A percentile compares a stretch with the other conserved stretches of the same genome.
phyloP scores from a whole-genome alignment of 108 stramenopile genomes.

The Skeletonema costatum region DNA sequence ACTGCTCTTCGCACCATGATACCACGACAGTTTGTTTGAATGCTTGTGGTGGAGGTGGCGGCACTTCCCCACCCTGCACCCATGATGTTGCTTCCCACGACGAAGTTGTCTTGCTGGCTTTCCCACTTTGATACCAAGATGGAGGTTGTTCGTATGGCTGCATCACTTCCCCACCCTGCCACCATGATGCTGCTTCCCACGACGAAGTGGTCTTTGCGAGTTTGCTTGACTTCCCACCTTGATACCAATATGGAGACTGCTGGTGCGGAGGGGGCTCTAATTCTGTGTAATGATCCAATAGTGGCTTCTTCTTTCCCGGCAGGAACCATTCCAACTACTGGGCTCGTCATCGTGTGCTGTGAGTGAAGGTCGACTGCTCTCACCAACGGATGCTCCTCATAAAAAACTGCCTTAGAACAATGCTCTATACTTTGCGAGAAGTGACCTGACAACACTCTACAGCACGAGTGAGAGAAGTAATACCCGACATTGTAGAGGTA shows the following conservation, averaged over 20 bases:
- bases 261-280: not conserved
- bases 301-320: slow-evolving; percentile 21
- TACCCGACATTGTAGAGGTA: slow-evolving; percentile 36
- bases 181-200: too few species aligned
- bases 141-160: too few species aligned
- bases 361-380: not conserved
- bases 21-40: not conserved
- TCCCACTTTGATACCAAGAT: too few species aligned
- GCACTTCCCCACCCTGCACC: not conserved
- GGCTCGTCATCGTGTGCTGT: not conserved
- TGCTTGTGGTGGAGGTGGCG: too few species aligned
- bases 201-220: not conserved
- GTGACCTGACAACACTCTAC: slow-evolving; percentile 35
- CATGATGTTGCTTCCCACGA: not conserved
- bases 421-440: slow-evolving; percentile 17
- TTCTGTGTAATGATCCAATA: slow-evolving; percentile 5
- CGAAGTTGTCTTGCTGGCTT: not conserved
- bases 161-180: too few species aligned
- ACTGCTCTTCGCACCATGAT: not conserved
- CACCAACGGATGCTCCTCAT: not conserved
- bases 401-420: not conserved
- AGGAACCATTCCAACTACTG: not conserved
- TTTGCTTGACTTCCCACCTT: not conserved
- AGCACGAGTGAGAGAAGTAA: slow-evolving; percentile 31
- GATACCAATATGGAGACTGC: too few species aligned